These are phyloP conservation scores for Nicotiana benthamiana DNA, from an alignment of 257 asterid species.

Conservation along the genomic window DNA sequence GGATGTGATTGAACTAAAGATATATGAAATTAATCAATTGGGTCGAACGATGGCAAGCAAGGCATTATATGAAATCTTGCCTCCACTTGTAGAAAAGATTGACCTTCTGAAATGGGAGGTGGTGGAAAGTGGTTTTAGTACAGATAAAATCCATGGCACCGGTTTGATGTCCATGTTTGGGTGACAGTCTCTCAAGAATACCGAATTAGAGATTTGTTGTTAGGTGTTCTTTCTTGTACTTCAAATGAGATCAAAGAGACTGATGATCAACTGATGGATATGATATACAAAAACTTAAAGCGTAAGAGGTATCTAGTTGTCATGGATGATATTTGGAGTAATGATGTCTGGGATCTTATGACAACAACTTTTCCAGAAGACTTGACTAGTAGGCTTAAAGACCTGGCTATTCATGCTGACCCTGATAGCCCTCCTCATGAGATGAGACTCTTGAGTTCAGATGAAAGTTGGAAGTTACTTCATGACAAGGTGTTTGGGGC, in stretches of 20 bases:
- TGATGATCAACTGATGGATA: background rate
- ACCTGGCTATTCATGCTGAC: background rate
- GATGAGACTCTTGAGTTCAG: background rate
- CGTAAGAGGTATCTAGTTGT: background rate
- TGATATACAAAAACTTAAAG: background rate
- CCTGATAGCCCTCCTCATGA: too few relatives aligned
- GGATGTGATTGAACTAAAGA: background rate
- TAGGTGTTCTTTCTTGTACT: background rate
- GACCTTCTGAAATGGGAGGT: too few relatives aligned
- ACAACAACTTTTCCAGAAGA: background rate
- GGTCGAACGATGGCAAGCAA: background rate
- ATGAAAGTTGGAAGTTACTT: background rate
- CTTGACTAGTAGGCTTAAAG: background rate
- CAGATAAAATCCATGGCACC: background rate
- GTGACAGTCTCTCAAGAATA: background rate
- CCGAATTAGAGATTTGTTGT: background rate
- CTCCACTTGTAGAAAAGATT: background rate
- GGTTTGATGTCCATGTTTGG: conserved; percentile 2
- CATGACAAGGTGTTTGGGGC: background rate
- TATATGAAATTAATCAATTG: background rate
- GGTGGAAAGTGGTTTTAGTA: background rate
- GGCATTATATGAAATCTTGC: background rate
- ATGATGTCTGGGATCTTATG: background rate
- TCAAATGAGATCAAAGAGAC: background rate
- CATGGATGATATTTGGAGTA: background rate